Percentiles rank a stretch among this genome's conserved stretches.
Conservation (phyloP, 1,139 yeast genomes). For the Kurtzmaniella quercitrusa region DNA sequence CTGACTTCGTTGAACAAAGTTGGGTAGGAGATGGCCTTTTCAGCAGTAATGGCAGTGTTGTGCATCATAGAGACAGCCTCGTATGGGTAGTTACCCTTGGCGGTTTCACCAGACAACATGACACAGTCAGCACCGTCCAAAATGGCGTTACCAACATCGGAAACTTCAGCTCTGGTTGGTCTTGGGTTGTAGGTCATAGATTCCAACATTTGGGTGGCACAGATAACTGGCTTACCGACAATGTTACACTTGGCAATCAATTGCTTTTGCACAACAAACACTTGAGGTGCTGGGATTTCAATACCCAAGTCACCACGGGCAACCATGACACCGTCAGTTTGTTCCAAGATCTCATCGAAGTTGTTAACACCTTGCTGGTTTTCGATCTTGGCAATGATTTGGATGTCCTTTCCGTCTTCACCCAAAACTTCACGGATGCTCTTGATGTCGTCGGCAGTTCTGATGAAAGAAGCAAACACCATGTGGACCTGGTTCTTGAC, state of each 20-base stretch:
- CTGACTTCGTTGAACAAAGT: conserved; percentile 87
- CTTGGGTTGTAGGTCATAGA: conserved; percentile 99
- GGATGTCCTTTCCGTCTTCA: conserved; percentile 93
- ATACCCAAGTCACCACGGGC: conserved; percentile 99
- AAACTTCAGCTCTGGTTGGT: conserved; percentile 99
- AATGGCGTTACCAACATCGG: conserved; percentile 98
- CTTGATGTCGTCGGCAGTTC: conserved; percentile 85
- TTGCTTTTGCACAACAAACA: conserved; percentile 97
- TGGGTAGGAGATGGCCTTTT: conserved; percentile 90
- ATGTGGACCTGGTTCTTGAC: conserved; percentile 96
- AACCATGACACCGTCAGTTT: conserved; percentile 99
- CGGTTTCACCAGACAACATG: conserved; percentile 99
- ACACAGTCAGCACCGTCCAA: conserved; percentile 99
- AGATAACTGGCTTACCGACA: conserved; percentile 99
- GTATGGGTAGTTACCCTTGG: conserved; percentile 97
- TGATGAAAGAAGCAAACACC: conserved; percentile 97
- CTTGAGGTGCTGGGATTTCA: conserved; percentile 99
- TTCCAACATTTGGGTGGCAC: conserved; percentile 99
- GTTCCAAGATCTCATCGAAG: conserved; percentile 90
- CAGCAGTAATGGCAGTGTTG: conserved; percentile 94
- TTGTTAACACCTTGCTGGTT: conserved; percentile 99
- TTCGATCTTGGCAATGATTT: conserved; percentile 96
- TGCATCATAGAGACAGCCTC: conserved; percentile 99
- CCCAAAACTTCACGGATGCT: conserved; percentile 93
- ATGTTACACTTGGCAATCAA: conserved; percentile 98